Evolutionary conservation across 805 yeast genomes (phyloP), one percentile per base, ranked within the genome.

Genomic region (Candida tallmaniae): DNA sequence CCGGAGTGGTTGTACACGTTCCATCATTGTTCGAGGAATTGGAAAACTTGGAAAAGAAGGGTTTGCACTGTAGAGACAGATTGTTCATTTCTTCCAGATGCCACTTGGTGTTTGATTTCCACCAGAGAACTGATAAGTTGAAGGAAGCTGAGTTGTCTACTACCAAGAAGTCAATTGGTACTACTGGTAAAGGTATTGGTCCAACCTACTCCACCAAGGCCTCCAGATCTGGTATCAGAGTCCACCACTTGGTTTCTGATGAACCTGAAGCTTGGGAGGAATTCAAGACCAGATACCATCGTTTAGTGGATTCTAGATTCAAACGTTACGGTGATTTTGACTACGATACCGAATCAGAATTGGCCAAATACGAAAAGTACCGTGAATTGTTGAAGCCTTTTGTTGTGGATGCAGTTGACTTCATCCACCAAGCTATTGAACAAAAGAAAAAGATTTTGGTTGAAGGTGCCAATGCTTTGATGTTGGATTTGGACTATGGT

Each of bases 111-210:
- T 93, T 93, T 58, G 97, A 90, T 62, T 89, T 93, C 80, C 98
- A 93, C 68, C 98, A 93, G 69, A 78, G 89, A 60, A 89, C 95
- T 32, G 98, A 93, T 60, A 93, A 88, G 53, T 74, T 93, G 52
- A 85, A 95, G 64, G 98, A 93, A 66, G 81, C 84, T 35, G 98
- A 93, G 65, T 74, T 93, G 35, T 75, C 85, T 18, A 66, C 70
- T 39, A 78, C 79, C 60, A 86, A 86, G 60, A 86, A 87, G 58
- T 74, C 85, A 17, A 90, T 93, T 52, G 98, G 98, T 50, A 93
- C 98, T 43, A 93, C 98, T 23, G 97, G 97, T 57, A 93, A 93
- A 60, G 98, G 98, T 65, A 93, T 93, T 54, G 98, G 98, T 39
- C 98, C 98, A 51, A 83, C 98, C 28, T 93, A 93, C 61, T 82